Conservation (phyloP, 495 filamentous ascomycete genomes). For the Lophiostoma macrostomum region DNA sequence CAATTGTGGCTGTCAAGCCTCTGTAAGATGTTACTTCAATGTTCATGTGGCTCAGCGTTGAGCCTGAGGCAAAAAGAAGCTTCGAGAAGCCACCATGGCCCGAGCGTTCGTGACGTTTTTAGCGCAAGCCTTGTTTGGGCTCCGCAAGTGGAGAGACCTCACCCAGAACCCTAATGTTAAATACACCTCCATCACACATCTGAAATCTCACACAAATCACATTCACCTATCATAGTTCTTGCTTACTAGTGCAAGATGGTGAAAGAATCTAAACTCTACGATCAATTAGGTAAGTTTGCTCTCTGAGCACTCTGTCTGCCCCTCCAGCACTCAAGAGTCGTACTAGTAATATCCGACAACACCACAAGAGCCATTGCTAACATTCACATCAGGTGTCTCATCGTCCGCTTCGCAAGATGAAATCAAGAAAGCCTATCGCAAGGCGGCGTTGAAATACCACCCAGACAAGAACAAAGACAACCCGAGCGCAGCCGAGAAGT, state of each 20-base stretch:
- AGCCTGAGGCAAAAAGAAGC: too few species aligned
- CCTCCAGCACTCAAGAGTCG: too few species aligned
- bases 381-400: slow-evolving; percentile 52
- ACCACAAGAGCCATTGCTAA: too few species aligned
- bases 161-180: too few species aligned
- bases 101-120: too few species aligned
- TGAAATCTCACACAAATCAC: neutral
- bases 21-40: too few species aligned
- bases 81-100: too few species aligned
- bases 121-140: too few species aligned
- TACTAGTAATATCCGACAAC: too few species aligned
- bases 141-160: too few species aligned
- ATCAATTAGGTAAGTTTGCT: slow-evolving; percentile 38
- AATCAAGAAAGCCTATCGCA: slow-evolving; percentile 91
- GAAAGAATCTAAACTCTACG: slow-evolving; percentile 46
- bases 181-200: slow-evolving; percentile 1
- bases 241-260: slow-evolving; percentile 37
- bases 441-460: slow-evolving; percentile 78
- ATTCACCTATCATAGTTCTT: neutral
- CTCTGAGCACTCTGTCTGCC: slow-evolving; percentile 6
- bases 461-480: slow-evolving; percentile 98
- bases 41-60: too few species aligned
- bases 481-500: slow-evolving; percentile 77
- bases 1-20: too few species aligned
- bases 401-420: slow-evolving; percentile 82